These are phyloP conservation scores for Gossypium herbaceum DNA, from an alignment of 345 rosid species.

Conservation along the genomic window DNA sequence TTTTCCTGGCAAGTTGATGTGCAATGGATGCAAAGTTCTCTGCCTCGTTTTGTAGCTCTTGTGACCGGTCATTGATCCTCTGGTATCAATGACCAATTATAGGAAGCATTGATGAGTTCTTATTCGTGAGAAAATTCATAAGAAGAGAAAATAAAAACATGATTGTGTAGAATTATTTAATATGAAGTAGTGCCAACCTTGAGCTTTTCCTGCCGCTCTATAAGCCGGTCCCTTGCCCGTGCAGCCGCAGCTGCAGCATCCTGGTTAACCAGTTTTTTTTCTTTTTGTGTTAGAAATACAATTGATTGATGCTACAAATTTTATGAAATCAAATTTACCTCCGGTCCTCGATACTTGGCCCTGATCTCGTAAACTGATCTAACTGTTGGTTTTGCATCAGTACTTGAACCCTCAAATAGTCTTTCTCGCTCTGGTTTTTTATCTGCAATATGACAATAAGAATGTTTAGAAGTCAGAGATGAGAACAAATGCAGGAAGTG, in stretches of 20 bases:
- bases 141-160: not conserved
- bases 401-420: conserved; percentile 62
- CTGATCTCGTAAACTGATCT: conserved; percentile 83
- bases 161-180: not conserved
- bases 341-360: conserved; percentile 71
- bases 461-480: conserved; percentile 10
- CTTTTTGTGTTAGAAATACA: conserved; percentile 20
- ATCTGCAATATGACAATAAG: conserved; percentile 37
- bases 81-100: conserved; percentile 24
- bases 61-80: conserved; percentile 58
- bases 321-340: conserved; percentile 29
- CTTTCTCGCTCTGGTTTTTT: conserved; percentile 50
- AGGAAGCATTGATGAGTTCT: not conserved
- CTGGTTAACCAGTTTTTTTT: conserved; percentile 30
- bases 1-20: conserved; percentile 66
- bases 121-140: not conserved
- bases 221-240: conserved; percentile 71
- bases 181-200: conserved; percentile 39
- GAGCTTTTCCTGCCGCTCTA: conserved; percentile 71
- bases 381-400: conserved; percentile 49
- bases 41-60: conserved; percentile 77
- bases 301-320: not conserved
- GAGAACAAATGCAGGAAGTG: not conserved
- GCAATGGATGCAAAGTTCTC: conserved; percentile 76
- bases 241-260: conserved; percentile 69